Percentiles rank a stretch among this genome's conserved stretches.
Evolutionary conservation across 768 basidiomycete genomes (phyloP).

Genomic region (Ramaria sp.): DNA sequence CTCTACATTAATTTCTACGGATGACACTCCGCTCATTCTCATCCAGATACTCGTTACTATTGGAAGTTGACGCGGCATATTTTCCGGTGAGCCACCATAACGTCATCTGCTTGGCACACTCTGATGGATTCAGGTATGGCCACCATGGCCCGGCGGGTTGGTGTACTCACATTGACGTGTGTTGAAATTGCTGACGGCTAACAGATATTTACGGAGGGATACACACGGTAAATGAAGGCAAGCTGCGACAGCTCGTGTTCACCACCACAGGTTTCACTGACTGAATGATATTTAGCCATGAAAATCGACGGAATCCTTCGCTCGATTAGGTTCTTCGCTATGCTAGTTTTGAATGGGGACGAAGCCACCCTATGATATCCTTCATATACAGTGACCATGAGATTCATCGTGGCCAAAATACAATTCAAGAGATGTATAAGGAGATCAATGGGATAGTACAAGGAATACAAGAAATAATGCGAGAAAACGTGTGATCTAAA

Average conservation of each 20-base stretch:
- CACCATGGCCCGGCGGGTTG: not conserved
- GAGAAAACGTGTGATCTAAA: conserved; percentile 22
- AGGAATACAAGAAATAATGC: not conserved
- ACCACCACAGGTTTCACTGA: not conserved
- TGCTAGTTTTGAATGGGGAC: conserved; percentile 58
- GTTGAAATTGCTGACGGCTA: not conserved
- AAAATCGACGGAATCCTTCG: conserved; percentile 44
- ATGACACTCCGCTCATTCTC: not conserved
- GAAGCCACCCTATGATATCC: conserved; percentile 26
- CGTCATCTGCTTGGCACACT: not conserved
- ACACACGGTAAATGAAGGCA: conserved; percentile 72
- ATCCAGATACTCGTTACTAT: conserved; percentile 42
- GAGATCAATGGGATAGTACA: not conserved
- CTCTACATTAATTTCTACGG: no score
- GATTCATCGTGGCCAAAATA: not conserved
- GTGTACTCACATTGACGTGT: not conserved
- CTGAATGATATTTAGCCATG: conserved; percentile 29
- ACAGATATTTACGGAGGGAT: conserved; percentile 14
- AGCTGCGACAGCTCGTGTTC: conserved; percentile 13
- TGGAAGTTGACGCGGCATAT: conserved; percentile 49
- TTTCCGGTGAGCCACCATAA: conserved; percentile 42
- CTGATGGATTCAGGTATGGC: not conserved
- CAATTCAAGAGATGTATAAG: not conserved
- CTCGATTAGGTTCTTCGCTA: conserved; percentile 54
- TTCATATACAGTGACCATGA: not conserved